Conservation (phyloP, 305 asterid genomes). For the Lippia alba region DNA sequence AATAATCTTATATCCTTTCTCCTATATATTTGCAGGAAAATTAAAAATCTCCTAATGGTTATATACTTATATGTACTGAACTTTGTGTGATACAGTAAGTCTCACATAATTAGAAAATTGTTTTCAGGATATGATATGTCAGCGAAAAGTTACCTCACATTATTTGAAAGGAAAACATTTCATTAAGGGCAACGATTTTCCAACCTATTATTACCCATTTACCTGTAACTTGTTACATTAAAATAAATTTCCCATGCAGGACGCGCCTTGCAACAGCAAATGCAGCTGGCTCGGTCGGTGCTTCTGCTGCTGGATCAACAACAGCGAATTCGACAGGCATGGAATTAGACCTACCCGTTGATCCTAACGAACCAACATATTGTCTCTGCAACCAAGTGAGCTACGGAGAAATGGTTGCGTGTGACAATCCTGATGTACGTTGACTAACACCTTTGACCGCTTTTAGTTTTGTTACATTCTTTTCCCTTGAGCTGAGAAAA, state of each 20-base stretch:
- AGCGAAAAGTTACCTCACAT: too few species aligned
- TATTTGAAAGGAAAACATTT: too few species aligned
- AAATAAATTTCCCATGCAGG: constrained; percentile 44
- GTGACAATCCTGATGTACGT: constrained; percentile 91
- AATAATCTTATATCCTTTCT: constrained; percentile 27
- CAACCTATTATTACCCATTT: too few species aligned
- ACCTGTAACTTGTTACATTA: too few species aligned
- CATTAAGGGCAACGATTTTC: too few species aligned
- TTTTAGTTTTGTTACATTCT: background rate
- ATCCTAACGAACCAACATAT: constrained; percentile 97
- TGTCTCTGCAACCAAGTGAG: constrained; percentile 99
- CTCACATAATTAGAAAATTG: background rate
- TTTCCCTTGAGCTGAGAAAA: constrained; percentile 17
- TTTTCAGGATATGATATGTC: too few species aligned
- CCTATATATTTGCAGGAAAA: constrained; percentile 1
- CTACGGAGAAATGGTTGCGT: constrained; percentile 99
- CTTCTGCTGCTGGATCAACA: constrained; percentile 51
- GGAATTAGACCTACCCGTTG: constrained; percentile 93
- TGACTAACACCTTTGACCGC: background rate
- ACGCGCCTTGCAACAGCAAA: constrained; percentile 75
- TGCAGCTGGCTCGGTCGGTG: constrained; percentile 51
- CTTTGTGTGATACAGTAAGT: background rate
- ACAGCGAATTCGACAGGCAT: constrained; percentile 63
- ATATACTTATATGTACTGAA: background rate
- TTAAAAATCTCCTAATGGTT: background rate